Conservation (phyloP, 352 stramenopile species). For the Phytopythium aichiense region DNA sequence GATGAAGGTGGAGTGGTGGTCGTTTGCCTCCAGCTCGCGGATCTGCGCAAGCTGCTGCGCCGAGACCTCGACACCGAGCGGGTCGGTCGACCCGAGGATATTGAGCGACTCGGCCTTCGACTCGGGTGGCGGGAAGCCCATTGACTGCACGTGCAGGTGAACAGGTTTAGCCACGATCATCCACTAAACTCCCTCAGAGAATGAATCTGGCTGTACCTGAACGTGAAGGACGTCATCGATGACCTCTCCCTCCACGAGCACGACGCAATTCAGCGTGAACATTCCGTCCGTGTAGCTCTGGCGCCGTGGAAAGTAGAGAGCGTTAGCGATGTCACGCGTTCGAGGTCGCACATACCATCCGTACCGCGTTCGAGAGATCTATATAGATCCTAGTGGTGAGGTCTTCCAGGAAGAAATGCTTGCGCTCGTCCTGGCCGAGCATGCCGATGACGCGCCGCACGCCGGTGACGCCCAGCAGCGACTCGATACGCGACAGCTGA, state of each 20-base stretch:
- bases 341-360: background rate
- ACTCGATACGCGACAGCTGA: constrained; percentile 84
- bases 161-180: background rate
- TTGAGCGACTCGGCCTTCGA: constrained; percentile 64
- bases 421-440: constrained; percentile 81
- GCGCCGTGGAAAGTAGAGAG: background rate
- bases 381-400: constrained; percentile 79
- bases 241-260: constrained; percentile 93
- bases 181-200: background rate
- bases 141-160: constrained; percentile 38
- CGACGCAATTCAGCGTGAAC: constrained; percentile 91
- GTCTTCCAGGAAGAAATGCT: constrained; percentile 76
- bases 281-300: constrained; percentile 82
- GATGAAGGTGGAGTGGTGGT: constrained; percentile 90
- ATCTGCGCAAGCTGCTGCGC: constrained; percentile 81
- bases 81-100: constrained; percentile 74
- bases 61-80: constrained; percentile 80
- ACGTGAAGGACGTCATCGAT: constrained; percentile 90
- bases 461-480: constrained; percentile 72
- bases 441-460: constrained; percentile 80
- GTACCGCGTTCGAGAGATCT: constrained; percentile 62
- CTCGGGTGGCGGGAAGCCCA: constrained; percentile 90
- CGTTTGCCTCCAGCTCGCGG: constrained; percentile 62
- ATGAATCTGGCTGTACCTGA: constrained; percentile 39
- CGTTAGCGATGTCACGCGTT: background rate